Base-by-base conservation (phyloP, 345 rosid species). In the Schrenkiella parvula region DNA sequence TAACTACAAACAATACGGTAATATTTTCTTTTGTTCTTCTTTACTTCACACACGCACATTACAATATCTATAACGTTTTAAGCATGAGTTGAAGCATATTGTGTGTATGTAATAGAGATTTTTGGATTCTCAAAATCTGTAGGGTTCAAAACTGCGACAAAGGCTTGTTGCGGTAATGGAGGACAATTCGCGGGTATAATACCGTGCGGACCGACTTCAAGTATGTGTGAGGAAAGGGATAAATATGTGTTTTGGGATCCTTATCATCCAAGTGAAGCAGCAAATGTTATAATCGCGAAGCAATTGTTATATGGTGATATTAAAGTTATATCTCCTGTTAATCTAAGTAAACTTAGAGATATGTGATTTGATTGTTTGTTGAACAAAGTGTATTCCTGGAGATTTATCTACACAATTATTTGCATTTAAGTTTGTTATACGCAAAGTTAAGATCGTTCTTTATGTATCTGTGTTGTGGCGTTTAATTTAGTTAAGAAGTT, bases 171-270 rank as follows among this genome's bases (percentile, higher is more conserved):
- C 11, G 79, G 67, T 13, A 69, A 77, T 3, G 87, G 87, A 1
- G 96, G 98, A 65, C 73, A 50, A 3, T 80, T 28, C 9, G 98
- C 90, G 0, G 96, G 93, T 5, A 75, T 88, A 35, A 52, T 88
- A 14, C 98, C 96, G 0, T 84, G 88, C 4, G 66, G 42, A 17
- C 46, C 71, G 1, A 15, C 76, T 6, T 73, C 78, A 5, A 76
- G 66, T 56, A 47, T 80, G 66, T 84, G 88, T 23, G 6, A 23
- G 10, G 70, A 81, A 21, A 71, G 84, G 55, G 42, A 61, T 0
- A 84, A 78, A 25, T 80, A 80, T 59, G 73, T 74, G 19, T 82
- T 80, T 42, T 82, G 86, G 86, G 86, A 82, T 71, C 64, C 83
- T 38, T 80, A 46, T 63, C 85, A 82, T 68, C 82, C 71, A 0